Evolutionary conservation across 768 basidiomycete genomes (phyloP).

Genomic region (Trametes punicea): DNA sequence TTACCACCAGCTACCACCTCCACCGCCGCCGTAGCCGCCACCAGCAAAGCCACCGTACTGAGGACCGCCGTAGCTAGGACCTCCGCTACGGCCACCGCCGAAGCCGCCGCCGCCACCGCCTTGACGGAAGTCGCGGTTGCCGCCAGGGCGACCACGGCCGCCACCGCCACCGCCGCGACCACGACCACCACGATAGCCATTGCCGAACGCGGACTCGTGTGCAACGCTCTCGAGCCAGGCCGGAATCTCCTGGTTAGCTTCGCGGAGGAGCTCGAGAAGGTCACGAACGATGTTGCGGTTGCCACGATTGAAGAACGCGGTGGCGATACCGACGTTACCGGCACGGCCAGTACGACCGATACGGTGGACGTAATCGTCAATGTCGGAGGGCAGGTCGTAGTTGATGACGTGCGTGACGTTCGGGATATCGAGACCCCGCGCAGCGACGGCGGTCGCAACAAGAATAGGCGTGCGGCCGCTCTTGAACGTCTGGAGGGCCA

Average conservation of each 20-base stretch:
- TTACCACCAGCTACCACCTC: constrained; percentile 47
- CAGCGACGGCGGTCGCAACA: constrained; percentile 98
- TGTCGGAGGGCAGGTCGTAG: constrained; percentile 96
- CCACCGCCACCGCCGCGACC: constrained; percentile 57
- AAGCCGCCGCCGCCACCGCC: constrained; percentile 38
- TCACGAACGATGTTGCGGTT: constrained; percentile 93
- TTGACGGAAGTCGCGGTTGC: constrained; percentile 41
- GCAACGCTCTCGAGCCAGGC: constrained; percentile 85
- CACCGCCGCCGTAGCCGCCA: constrained; percentile 28
- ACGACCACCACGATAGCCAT: constrained; percentile 46
- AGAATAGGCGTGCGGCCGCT: constrained; percentile 93
- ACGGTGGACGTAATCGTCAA: constrained; percentile 98
- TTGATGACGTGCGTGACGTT: constrained; percentile 99
- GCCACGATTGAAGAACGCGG: constrained; percentile 93
- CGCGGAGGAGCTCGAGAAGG: constrained; percentile 87
- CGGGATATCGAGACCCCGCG: constrained; percentile 98
- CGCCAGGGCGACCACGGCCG: constrained; percentile 37
- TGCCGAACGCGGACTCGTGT: constrained; percentile 74
- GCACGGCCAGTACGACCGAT: constrained; percentile 99
- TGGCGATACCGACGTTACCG: constrained; percentile 93
- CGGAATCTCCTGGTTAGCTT: constrained; percentile 96
- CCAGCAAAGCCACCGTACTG: constrained; percentile 38
- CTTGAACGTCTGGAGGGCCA: constrained; percentile 92
- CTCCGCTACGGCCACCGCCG: constrained; percentile 29
- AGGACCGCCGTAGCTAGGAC: constrained; percentile 28